phyloP scores from a whole-genome alignment of 129 eudicot genomes.

The Flaveria robusta region DNA sequence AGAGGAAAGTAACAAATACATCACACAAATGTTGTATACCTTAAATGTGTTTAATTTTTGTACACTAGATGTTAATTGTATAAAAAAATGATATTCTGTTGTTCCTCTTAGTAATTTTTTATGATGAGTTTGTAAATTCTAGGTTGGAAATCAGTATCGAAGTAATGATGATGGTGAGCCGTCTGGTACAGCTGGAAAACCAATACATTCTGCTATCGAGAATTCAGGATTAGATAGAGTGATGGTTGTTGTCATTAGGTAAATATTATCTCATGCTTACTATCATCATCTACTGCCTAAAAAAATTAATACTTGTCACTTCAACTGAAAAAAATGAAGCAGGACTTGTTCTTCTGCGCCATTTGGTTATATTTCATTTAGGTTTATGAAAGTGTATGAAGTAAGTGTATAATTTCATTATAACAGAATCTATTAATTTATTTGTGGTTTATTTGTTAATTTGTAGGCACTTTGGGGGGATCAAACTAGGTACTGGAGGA shows the following conservation, averaged over 20 bases:
- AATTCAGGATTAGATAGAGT: slow-evolving; percentile 90
- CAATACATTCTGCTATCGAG: slow-evolving; percentile 81
- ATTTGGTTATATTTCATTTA: slow-evolving; percentile 1
- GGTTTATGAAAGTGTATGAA: not conserved
- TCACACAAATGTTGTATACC: not conserved
- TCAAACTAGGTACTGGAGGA: slow-evolving; percentile 94
- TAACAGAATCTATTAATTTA: not conserved
- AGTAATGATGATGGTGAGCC: slow-evolving; percentile 98
- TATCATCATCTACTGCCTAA: slow-evolving; percentile 1
- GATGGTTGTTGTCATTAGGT: slow-evolving; percentile 97
- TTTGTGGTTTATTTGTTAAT: not conserved
- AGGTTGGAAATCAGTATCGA: slow-evolving; percentile 87
- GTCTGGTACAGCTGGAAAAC: slow-evolving; percentile 97
- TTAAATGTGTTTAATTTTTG: slow-evolving; percentile 6
- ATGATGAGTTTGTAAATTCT: slow-evolving; percentile 3
- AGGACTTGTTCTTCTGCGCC: slow-evolving; percentile 10
- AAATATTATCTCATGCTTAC: slow-evolving; percentile 13
- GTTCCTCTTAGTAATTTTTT: not conserved
- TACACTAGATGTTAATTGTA: not conserved
- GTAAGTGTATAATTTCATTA: not conserved
- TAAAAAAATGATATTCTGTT: not conserved
- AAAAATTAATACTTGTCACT: not conserved
- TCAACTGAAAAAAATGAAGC: not conserved
- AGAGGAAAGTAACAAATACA: slow-evolving; percentile 11
- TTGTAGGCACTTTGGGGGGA: slow-evolving; percentile 88